Evolutionary conservation across 148 eudicot species (phyloP), one percentile per base, ranked within the genome.

Genomic region (Oxyria digyna): DNA sequence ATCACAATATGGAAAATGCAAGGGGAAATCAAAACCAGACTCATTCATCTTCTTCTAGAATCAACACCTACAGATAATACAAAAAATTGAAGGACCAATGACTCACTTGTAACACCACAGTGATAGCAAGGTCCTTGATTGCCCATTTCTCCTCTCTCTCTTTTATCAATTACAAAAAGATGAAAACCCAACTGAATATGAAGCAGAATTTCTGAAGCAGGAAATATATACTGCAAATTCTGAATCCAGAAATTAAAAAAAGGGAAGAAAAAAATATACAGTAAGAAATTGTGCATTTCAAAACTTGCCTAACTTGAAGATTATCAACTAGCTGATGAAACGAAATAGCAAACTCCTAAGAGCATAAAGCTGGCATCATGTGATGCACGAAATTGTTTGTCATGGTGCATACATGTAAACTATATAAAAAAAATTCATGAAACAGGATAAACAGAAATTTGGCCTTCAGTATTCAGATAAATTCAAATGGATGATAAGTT

Each of bases 41-140:
- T 59, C 41, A 24, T 26, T 9, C 1, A 4, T 62, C 52, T 40
- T 65, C 29, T 55, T 55, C 63, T 21, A 33, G 67, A 14, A 62
- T 1, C 31, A 18, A 62, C 27, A 29, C n/a, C n/a, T 62, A 27
- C 21, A 62, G 15, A 33, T 27, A 38, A 62, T 62, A 27, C 38
- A 33, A 62, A 62, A 69, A 45, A 77, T 33, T 13, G 48, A 43
- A 43, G 48, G 48, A 43, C 48, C 48, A 74, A 77, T 72, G 82
- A 83, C 98, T 94, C 98, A 94, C 98, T 94, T 84, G 98, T 84
- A 83, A 88, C 97, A 89, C 98, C 98, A 94, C 98, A 94, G 87
- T 94, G 98, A 86, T 74, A 81, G 92, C 98, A 94, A 88, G 98
- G 98, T 82, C 98, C 98, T 65, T 94, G 92, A 82, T 94, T 94